A percentile compares a stretch with the other conserved stretches of the same genome.
These are phyloP conservation scores for Magnaporthales sp. DNA, from an alignment of 2,329 filamentous ascomycete genomes.

Conservation along the genomic window DNA sequence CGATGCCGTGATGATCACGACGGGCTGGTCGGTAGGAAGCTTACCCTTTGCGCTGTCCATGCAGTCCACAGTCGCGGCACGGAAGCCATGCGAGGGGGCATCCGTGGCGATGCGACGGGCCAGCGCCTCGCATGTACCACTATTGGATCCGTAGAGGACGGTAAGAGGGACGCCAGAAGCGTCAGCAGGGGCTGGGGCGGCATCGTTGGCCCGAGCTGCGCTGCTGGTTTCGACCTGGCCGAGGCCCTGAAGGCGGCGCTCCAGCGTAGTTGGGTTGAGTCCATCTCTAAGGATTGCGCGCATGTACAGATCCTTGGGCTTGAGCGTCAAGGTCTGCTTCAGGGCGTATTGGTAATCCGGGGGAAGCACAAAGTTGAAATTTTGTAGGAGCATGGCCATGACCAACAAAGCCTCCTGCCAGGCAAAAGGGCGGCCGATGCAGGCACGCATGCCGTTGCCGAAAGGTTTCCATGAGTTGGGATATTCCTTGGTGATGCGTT, in stretches of 20 bases:
- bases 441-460: constrained; percentile 47
- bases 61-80: constrained; percentile 35
- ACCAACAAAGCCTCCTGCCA: constrained; percentile 63
- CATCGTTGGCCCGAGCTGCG: background rate
- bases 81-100: constrained; percentile 51
- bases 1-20: constrained; percentile 48
- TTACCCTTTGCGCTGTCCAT: constrained; percentile 54
- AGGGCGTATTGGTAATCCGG: constrained; percentile 50
- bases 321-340: constrained; percentile 47
- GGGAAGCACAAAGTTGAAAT: constrained; percentile 57
- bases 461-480: constrained; percentile 62
- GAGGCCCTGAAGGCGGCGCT: constrained; percentile 28
- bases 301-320: constrained; percentile 53
- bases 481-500: constrained; percentile 58
- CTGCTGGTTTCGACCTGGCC: background rate
- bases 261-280: constrained; percentile 32
- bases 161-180: constrained; percentile 34
- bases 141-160: constrained; percentile 64
- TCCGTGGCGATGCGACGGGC: constrained; percentile 52
- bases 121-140: constrained; percentile 63
- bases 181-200: background rate
- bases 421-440: constrained; percentile 63
- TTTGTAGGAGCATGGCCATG: constrained; percentile 57
- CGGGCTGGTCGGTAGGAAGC: constrained; percentile 49
- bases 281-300: constrained; percentile 54